Evolutionary conservation across 2,329 filamentous ascomycete species (phyloP).

Genomic region (Cytospora paraplurivora): DNA sequence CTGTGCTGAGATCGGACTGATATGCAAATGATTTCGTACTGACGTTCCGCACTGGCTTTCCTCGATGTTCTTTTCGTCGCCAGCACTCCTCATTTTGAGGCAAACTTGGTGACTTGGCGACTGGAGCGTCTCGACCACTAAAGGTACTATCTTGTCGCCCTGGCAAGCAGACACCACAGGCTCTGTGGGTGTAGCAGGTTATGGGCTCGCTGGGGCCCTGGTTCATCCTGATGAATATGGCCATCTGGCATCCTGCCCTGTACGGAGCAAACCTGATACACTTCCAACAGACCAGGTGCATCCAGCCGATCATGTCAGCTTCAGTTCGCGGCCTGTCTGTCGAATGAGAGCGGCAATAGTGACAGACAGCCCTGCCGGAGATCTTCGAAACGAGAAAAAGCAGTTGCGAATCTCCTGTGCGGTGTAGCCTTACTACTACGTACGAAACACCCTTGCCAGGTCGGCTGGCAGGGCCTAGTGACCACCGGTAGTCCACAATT

Average conservation of each 20-base stretch:
- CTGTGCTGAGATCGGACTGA: slow-evolving; percentile 9
- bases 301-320: slow-evolving; percentile 12
- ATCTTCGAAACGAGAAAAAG: slow-evolving; percentile 13
- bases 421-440: slow-evolving; percentile 15
- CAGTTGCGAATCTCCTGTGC: slow-evolving; percentile 1
- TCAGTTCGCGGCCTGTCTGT: background rate
- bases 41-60: background rate
- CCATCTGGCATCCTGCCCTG: slow-evolving; percentile 4
- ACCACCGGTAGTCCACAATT: slow-evolving; percentile 5
- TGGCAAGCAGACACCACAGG: background rate
- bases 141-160: background rate
- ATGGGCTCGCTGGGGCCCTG: slow-evolving; percentile 1
- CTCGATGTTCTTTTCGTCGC: slow-evolving; percentile 15
- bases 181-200: background rate
- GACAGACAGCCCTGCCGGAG: slow-evolving; percentile 11
- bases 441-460: background rate
- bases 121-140: background rate
- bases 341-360: slow-evolving; percentile 3
- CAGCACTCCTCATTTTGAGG: slow-evolving; percentile 17
- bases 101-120: background rate
- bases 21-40: slow-evolving; percentile 10
- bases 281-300: slow-evolving; percentile 2
- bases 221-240: slow-evolving; percentile 1
- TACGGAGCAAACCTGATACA: background rate
- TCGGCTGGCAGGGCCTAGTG: background rate